Evolutionary conservation across 2,329 filamentous ascomycete genomes (phyloP), one percentile per base, ranked within the genome.

Genomic region (Pseudopithomyces maydicus): DNA sequence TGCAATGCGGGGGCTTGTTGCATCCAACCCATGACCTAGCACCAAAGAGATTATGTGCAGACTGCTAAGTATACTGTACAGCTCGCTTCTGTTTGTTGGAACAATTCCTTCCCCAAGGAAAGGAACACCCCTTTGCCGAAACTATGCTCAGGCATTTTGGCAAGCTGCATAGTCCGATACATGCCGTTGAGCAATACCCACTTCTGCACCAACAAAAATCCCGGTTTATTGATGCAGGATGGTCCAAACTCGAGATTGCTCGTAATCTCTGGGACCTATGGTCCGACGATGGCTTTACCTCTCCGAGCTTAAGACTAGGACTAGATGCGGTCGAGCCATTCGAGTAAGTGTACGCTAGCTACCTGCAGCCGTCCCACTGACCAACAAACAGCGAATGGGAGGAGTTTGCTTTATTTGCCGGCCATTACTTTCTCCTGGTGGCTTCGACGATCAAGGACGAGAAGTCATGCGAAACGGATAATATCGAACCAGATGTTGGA

Each of bases 71-170:
- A 8, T 17, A 19, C 23, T 42, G n/a, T 26, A 66, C 70, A 88
- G 90, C 90, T 57, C 86, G 89, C 55, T 97, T 98, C 71, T 95
- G 90, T 67, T 82, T 97, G 6, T 79, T 97, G 14, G 94, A 97
- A 72, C 93, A 97, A 68, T 87, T 92, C 61, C 82, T 96, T 3
- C 93, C 93, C 0, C 88, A 91, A 59, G 91, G 92, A 0, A 79
- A 84, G 12, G 79, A 86, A 8, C 90, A 96, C 73, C 92, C 93
- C 0, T 97, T 97, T 78, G 92, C 92, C 8, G 82, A 82, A 59
- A 95, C 90, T 2, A 97, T 97, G 92, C 80, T 96, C 56, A 82
- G 82, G 35, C 91, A 96, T 74, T 96, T 96, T 68, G 79, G 88
- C 39, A 96, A 95, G 71, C 79, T 96, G 26, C 87, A 88, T 53